Evolutionary conservation across 495 filamentous ascomycete species (phyloP).

Genomic region (Aspergillus cristatus): DNA sequence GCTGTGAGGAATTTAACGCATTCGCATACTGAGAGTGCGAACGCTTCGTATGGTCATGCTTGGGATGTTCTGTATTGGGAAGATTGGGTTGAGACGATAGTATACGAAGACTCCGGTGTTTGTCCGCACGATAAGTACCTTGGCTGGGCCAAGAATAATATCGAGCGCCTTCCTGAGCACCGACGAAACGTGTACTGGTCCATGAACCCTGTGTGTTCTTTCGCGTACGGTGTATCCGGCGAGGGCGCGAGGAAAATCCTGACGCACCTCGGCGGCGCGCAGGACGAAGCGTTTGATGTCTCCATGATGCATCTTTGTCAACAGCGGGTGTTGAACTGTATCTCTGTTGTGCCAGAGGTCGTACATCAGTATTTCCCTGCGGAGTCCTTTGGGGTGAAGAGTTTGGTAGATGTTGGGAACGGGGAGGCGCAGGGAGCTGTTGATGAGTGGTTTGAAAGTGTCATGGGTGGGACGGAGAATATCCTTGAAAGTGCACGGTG

Average conservation of each 20-base stretch:
- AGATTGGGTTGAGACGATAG: constrained; percentile 7
- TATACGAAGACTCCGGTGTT: constrained; percentile 7
- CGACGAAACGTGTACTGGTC: constrained; percentile 29
- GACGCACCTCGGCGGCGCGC: constrained; percentile 6
- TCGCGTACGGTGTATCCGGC: constrained; percentile 33
- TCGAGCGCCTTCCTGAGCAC: constrained; percentile 13
- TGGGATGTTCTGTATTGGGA: constrained; percentile 32
- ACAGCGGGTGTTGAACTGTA: constrained; percentile 7
- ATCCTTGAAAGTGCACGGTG: constrained; percentile 13
- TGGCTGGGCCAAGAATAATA: constrained; percentile 3
- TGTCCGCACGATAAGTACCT: constrained; percentile 5
- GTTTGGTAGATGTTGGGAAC: constrained; percentile 8
- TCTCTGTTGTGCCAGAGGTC: constrained; percentile 13
- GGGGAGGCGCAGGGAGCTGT: background rate
- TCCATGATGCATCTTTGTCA: constrained; percentile 8
- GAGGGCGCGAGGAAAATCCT: constrained; percentile 15
- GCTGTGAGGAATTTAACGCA: constrained; percentile 13
- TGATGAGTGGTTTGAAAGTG: constrained; percentile 4
- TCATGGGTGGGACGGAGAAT: constrained; percentile 14
- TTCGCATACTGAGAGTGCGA: background rate
- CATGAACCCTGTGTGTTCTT: constrained; percentile 32
- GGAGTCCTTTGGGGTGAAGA: constrained; percentile 1
- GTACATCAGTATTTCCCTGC: constrained; percentile 12
- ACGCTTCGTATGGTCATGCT: constrained; percentile 15
- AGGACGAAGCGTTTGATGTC: constrained; percentile 15